Evolutionary conservation across 768 basidiomycete genomes (phyloP).

Genomic region (Lactarius akahatsu): DNA sequence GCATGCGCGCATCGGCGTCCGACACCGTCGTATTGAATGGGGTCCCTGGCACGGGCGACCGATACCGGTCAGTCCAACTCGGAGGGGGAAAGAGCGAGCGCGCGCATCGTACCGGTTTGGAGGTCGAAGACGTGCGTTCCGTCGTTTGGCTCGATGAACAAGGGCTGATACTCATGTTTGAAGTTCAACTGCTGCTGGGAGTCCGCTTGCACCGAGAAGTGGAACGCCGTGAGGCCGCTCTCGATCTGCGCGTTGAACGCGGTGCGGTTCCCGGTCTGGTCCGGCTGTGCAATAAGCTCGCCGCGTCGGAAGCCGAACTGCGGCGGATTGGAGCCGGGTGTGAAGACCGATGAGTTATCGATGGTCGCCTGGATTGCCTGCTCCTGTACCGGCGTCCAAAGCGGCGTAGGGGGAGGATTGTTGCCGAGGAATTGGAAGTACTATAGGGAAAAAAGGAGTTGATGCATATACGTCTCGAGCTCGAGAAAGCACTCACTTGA

Average conservation of each 20-base stretch:
- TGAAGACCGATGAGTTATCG: slow-evolving; percentile 57
- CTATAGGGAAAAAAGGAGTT: slow-evolving; percentile 32
- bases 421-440: slow-evolving; percentile 46
- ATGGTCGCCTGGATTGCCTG: slow-evolving; percentile 54
- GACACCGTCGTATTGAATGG: slow-evolving; percentile 56
- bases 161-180: slow-evolving; percentile 60
- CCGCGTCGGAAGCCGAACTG: slow-evolving; percentile 60
- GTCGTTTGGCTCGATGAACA: slow-evolving; percentile 62
- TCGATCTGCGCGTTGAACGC: slow-evolving; percentile 43
- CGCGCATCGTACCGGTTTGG: slow-evolving; percentile 33
- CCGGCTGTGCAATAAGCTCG: slow-evolving; percentile 55
- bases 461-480: not conserved
- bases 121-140: slow-evolving; percentile 60
- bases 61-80: not conserved
- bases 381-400: slow-evolving; percentile 48
- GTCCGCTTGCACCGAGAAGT: slow-evolving; percentile 49
- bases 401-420: slow-evolving; percentile 44
- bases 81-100: not conserved
- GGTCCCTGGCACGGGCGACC: slow-evolving; percentile 41
- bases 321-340: slow-evolving; percentile 48
- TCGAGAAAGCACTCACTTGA: slow-evolving; percentile 41
- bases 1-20: slow-evolving; percentile 43
- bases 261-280: slow-evolving; percentile 35
- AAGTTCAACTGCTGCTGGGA: slow-evolving; percentile 47
- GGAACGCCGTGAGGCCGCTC: slow-evolving; percentile 46